Conservation (phyloP, 1,139 yeast genomes). For the Pichia sp. region DNA sequence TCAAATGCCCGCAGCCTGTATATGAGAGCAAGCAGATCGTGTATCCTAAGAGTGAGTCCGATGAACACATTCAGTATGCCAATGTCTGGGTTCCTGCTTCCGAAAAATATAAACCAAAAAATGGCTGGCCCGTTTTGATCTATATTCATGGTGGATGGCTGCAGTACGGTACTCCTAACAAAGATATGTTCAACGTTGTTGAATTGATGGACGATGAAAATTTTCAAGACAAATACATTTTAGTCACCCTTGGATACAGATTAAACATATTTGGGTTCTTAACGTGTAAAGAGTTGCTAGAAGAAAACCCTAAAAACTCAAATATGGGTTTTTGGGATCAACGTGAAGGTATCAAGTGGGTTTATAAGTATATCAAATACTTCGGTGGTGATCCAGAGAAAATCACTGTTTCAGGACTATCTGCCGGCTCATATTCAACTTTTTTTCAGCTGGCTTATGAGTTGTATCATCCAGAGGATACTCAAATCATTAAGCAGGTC, state of each 20-base stretch:
- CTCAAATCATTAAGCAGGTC: slow-evolving; percentile 37
- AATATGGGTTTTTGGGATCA: slow-evolving; percentile 44
- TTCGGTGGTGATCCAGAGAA: slow-evolving; percentile 35
- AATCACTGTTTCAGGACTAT: slow-evolving; percentile 32
- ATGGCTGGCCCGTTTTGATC: slow-evolving; percentile 40
- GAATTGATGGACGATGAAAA: slow-evolving; percentile 30
- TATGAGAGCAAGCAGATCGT: not conserved
- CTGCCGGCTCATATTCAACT: slow-evolving; percentile 36
- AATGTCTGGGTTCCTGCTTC: slow-evolving; percentile 41
- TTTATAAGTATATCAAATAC: slow-evolving; percentile 31
- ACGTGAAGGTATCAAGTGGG: slow-evolving; percentile 38
- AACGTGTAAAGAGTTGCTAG: slow-evolving; percentile 30
- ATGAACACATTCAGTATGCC: slow-evolving; percentile 36
- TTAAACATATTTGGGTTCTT: slow-evolving; percentile 40
- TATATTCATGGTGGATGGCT: slow-evolving; percentile 42
- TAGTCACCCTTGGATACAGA: slow-evolving; percentile 39
- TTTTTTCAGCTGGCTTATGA: slow-evolving; percentile 38
- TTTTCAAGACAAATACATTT: slow-evolving; percentile 32
- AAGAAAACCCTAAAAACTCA: slow-evolving; percentile 30
- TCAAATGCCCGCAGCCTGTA: slow-evolving; percentile 36
- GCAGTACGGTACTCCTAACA: slow-evolving; percentile 36
- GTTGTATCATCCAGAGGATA: slow-evolving; percentile 34
- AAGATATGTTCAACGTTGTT: slow-evolving; percentile 21
- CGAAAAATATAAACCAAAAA: slow-evolving; percentile 30
- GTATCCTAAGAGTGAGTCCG: slow-evolving; percentile 14